Base-by-base conservation (phyloP, 345 rosid genomes). In the Durio zibethinus region DNA sequence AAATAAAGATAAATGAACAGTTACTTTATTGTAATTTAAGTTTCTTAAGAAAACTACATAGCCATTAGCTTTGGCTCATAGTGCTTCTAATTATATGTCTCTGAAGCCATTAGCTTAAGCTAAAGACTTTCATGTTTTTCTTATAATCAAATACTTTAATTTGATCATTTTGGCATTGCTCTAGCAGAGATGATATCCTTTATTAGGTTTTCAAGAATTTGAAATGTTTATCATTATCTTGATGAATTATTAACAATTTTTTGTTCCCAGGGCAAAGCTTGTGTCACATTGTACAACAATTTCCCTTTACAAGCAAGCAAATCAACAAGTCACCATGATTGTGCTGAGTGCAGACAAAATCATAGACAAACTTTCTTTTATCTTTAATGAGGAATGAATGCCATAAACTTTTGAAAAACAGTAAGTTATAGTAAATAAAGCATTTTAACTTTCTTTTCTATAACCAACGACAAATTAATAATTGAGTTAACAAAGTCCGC, bases 11-110 rank as follows among this genome's bases (percentile, higher is more conserved):
- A 10, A 40, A 66, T 40, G 43, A 40, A 66, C 21, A 10, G 10
- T n/a, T 20, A 4, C 53, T 23, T 43, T 43, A 11, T 12, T 43
- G 35, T 14, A 23, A 43, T 67, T n/a, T 10, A n/a, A 66, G 50
- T 66, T 21, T 7, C 16, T 52, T 20, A 18, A 52, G 10, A 54
- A 7, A 21, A 5, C 8, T 54, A 36, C 5, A 36, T 11, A 42
- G 9, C 52, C 52, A 10, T 42, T 42, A 67, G 35, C 53, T 67
- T 23, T 67, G n/a, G 7, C 25, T 10, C n/a, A 23, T 23, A 23
- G 72, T 67, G 72, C 54, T 67, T 67, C 33, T 43, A 42, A 67
- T 67, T 38, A 23, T 42, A 43, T 14, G n/a, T 67, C 43, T 42
- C 72, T 67, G 14, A 42, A 36, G 38, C n/a, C 21, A 16, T 20